Percentiles rank a stretch among this genome's conserved stretches.
Evolutionary conservation across 305 asterid genomes (phyloP).

Genomic region (Nicotiana rustica): DNA sequence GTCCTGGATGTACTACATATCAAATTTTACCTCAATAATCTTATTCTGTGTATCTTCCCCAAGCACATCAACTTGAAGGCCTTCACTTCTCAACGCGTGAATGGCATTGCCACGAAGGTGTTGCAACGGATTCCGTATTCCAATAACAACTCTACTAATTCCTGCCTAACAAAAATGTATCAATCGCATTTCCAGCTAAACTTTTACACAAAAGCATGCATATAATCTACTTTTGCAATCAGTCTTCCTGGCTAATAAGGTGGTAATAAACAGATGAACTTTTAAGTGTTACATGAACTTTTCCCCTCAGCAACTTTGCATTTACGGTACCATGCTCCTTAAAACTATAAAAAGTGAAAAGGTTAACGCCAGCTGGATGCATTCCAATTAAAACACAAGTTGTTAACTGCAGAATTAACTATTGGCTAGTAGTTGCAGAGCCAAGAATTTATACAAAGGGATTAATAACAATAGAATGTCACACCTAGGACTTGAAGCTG

Average conservation of each 20-base stretch:
- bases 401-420: not conserved
- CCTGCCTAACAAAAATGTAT: slow-evolving; percentile 74
- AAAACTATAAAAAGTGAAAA: not conserved
- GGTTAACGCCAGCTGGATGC: not conserved
- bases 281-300: slow-evolving; percentile 18
- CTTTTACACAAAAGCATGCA: slow-evolving; percentile 16
- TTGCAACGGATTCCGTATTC: slow-evolving; percentile 91
- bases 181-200: slow-evolving; percentile 37
- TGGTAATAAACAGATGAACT: not conserved
- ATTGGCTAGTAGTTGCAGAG: not conserved
- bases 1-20: slow-evolving; percentile 11
- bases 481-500: too few relatives aligned
- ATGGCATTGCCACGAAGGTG: slow-evolving; percentile 92
- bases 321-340: not conserved
- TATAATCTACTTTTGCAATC: slow-evolving; percentile 25
- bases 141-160: slow-evolving; percentile 84
- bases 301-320: slow-evolving; percentile 13
- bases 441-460: not conserved
- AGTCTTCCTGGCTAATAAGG: slow-evolving; percentile 5
- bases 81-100: slow-evolving; percentile 78
- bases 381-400: not conserved
- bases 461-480: too few relatives aligned
- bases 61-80: slow-evolving; percentile 86
- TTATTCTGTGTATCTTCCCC: slow-evolving; percentile 84
- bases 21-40: slow-evolving; percentile 65